Evolutionary conservation across 441 rosid species (phyloP), one percentile per base, ranked within the genome.

Genomic region (Adansonia gregorii): DNA sequence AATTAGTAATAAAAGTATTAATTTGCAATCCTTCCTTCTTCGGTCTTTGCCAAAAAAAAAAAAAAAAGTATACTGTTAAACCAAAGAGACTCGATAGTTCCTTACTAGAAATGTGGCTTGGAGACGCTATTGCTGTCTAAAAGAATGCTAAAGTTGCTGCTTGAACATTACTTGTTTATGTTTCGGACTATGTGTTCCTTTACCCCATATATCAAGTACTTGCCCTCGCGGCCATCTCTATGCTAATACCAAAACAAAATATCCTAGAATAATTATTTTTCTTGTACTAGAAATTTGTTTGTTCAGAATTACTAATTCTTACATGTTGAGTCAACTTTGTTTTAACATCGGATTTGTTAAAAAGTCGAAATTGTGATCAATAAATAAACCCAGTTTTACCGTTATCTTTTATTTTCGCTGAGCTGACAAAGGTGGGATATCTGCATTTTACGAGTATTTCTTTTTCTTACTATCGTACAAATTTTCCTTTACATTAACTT

Each of bases 241-340:
- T 79, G 58, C 55, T 35, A 71, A 74, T 75, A 75, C 59, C 22
- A 6, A 67, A 81, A 72, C 59, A 73, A 73, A 79, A 54, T 24
- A 49, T 56, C 58, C 14, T 27, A 78, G 66, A 76, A 67, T 49
- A 56, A 76, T 72, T 67, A 67, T 46, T 74, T 64, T 63, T 76
- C 79, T 79, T 80, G 77, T 80, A 82, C 76, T 69, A 79, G 84
- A 79, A 76, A 78, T 81, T 65, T 82, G 76, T 43, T 82, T 77
- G 56, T 79, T 79, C 77, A 78, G 75, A 77, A 64, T 80, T 17
- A 71, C 55, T 43, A 64, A 74, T 81, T 72, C 56, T 51, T 77
- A 43, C 79, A 68, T 56, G 14, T 68, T 59, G 64, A 80, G 72
- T 67, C 78, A 74, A 72, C 85, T 68, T 59, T 83, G 70, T 73